These are phyloP conservation scores for Blastobotrys apis DNA, from an alignment of 1,139 yeast genomes.

Conservation along the genomic window DNA sequence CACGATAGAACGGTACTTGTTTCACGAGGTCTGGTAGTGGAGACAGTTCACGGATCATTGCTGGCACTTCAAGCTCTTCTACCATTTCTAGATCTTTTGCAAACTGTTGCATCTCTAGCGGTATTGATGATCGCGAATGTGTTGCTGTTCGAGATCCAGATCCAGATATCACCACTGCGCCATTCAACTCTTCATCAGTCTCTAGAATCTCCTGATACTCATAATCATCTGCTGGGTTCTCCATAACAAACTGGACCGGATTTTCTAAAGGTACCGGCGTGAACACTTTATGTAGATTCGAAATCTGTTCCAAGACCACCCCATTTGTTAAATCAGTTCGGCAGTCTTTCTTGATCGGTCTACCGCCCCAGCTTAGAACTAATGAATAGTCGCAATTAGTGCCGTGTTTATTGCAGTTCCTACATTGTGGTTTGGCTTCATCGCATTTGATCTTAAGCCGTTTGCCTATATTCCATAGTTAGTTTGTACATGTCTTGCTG, in stretches of 20 bases:
- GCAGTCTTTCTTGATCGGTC: constrained; percentile 43
- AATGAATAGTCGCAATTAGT: constrained; percentile 60
- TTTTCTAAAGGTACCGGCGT: constrained; percentile 25
- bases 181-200: not conserved
- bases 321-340: constrained; percentile 12
- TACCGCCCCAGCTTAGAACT: constrained; percentile 72
- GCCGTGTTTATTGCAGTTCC: constrained; percentile 51
- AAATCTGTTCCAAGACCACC: constrained; percentile 13
- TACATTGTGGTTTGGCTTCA: constrained; percentile 63
- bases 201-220: constrained; percentile 8
- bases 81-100: constrained; percentile 5
- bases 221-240: constrained; percentile 12
- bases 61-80: constrained; percentile 4
- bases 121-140: not conserved
- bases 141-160: not conserved
- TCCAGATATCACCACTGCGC: not conserved
- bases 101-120: not conserved
- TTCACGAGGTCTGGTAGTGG: constrained; percentile 58
- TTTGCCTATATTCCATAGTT: constrained; percentile 19
- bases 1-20: constrained; percentile 55
- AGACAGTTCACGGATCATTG: constrained; percentile 38
- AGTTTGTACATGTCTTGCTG: not conserved
- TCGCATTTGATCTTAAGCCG: constrained; percentile 46
- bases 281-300: constrained; percentile 21
- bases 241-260: constrained; percentile 7